Evolutionary conservation across 495 filamentous ascomycete species (phyloP), one percentile per base, ranked within the genome.

Genomic region (Entonaema liquescens): DNA sequence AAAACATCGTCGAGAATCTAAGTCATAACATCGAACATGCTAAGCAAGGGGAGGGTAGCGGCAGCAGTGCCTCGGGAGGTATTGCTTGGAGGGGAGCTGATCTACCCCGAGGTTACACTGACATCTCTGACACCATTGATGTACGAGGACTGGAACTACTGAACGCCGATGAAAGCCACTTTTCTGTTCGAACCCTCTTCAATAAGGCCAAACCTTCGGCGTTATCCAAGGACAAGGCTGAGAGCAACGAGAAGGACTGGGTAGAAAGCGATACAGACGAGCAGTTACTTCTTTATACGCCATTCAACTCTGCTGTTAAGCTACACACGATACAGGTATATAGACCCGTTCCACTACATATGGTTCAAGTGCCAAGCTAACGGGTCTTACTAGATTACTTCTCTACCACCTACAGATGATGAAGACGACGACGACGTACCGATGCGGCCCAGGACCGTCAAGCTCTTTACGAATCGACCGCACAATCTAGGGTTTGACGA

Each of bases 191-290:
- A 63, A 88, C 86, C n/a, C 81, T 98, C 5, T 93, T 99, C 74
- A 87, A 92, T 17, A 66, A 68, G 5, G 83, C 77, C 40, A 91
- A 91, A 79, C 95, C 95, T 13, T 80, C 80, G 53, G 83, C 87
- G 1, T 79, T 95, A 40, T 82, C 78, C 12, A 91, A 91, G 71
- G 86, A 87, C 40, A 92, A 91, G 78, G 85, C 79, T 49, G 78
- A 78, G 11, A 74, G 74, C 40, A 79, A 74, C 15, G 78, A 44
- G 15, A 88, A 88, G 58, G 95, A 99, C 80, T 98, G 93, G 93
- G 88, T 98, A n/a, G 93, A 98, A 84, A 97, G 93, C 76, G 96
- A 98, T 76, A 97, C 94, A n/a, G 95, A 99, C 77, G 93, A 98
- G 82, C 96, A 99, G 84, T 79, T 99, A 65, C 92, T 99, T 90